Conservation (phyloP, 805 yeast species). For the Zygoascus tannicola region DNA sequence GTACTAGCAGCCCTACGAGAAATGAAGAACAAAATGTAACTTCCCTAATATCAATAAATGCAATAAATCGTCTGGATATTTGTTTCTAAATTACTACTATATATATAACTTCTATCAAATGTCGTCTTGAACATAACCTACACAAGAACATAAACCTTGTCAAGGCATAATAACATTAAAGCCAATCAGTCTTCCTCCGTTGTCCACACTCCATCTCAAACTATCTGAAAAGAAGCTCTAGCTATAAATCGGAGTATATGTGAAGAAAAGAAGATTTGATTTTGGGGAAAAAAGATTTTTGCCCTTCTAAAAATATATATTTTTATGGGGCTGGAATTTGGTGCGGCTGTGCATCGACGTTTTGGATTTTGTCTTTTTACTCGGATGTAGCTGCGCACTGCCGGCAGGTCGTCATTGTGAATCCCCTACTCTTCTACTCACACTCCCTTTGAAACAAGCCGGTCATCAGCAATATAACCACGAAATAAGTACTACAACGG, state of each 20-base stretch:
- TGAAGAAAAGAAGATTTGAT: constrained; percentile 1
- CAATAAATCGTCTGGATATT: background rate
- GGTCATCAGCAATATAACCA: too few species aligned
- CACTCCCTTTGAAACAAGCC: too few species aligned
- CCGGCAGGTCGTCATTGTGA: too few species aligned
- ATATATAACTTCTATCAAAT: too few species aligned
- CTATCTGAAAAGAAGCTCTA: constrained; percentile 33
- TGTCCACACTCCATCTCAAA: constrained; percentile 40
- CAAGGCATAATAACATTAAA: background rate
- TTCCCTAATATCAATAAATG: background rate
- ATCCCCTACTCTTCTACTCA: too few species aligned
- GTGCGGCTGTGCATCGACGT: too few species aligned
- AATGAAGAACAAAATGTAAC: constrained; percentile 56
- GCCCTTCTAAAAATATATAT: too few species aligned
- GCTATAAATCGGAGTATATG: constrained; percentile 30
- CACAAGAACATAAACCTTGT: background rate
- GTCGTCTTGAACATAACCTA: background rate
- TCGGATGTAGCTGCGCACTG: too few species aligned
- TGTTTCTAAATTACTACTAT: background rate
- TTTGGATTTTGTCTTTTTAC: too few species aligned
- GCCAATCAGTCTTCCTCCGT: constrained; percentile 36
- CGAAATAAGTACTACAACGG: too few species aligned
- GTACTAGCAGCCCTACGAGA: constrained; percentile 68
- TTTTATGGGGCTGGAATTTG: too few species aligned
- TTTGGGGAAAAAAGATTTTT: too few species aligned